Percentiles rank a stretch among this genome's conserved stretches.
These are phyloP conservation scores for Naganishia sp. DNA, from an alignment of 1,284 basidiomycete species.

Conservation along the genomic window DNA sequence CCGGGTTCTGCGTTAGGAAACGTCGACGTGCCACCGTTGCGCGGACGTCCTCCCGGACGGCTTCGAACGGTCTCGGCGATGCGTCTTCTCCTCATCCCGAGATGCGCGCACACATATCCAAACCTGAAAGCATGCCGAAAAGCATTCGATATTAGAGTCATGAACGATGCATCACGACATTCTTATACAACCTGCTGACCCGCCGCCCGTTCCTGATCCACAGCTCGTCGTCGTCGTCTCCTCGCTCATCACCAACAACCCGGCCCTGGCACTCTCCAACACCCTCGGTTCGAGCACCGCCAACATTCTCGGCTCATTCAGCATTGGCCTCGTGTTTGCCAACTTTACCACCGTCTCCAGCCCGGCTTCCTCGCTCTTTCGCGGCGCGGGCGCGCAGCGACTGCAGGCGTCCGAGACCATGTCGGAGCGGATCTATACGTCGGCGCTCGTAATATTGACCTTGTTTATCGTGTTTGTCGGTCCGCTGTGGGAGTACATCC, in stretches of 20 bases:
- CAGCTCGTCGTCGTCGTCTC: slow-evolving; percentile 35
- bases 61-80: too few species aligned
- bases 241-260: slow-evolving; percentile 26
- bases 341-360: background rate
- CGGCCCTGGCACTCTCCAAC: slow-evolving; percentile 29
- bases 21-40: too few species aligned
- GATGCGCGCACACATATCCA: too few species aligned
- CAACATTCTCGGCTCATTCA: slow-evolving; percentile 34
- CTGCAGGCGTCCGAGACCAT: background rate
- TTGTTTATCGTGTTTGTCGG: slow-evolving; percentile 19
- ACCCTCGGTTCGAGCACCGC: slow-evolving; percentile 30
- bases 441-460: slow-evolving; percentile 21
- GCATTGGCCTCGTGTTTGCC: slow-evolving; percentile 31
- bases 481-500: slow-evolving; percentile 15
- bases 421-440: slow-evolving; percentile 29
- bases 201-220: background rate
- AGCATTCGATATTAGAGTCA: too few species aligned
- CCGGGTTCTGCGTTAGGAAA: too few species aligned
- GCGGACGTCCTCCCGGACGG: too few species aligned
- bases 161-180: too few species aligned
- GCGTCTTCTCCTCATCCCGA: too few species aligned
- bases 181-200: too few species aligned
- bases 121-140: too few species aligned
- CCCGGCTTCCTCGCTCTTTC: background rate
- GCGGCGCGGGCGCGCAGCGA: background rate